phyloP scores from a whole-genome alignment of 768 basidiomycete genomes.

The Hypholoma sublateritium region DNA sequence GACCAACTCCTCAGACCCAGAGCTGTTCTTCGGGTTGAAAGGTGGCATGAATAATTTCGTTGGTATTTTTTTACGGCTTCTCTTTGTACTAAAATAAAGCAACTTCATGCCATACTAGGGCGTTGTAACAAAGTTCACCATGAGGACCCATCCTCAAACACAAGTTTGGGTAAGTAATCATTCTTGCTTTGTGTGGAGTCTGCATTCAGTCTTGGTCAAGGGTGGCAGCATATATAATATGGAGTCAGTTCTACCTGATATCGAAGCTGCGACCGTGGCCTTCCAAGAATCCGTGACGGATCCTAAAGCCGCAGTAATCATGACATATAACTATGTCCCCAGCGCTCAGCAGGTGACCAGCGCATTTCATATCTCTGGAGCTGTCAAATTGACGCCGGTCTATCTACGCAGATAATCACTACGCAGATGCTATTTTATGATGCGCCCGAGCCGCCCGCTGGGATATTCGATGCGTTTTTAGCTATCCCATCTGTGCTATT shows the following conservation, averaged over 20 bases:
- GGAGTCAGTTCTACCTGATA: slow-evolving; percentile 18
- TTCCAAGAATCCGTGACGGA: slow-evolving; percentile 45
- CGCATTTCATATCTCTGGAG: neutral
- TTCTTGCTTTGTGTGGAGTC: neutral
- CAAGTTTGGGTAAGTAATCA: slow-evolving; percentile 48
- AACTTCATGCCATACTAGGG: slow-evolving; percentile 36
- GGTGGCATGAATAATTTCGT: slow-evolving; percentile 66
- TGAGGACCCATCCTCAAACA: slow-evolving; percentile 53
- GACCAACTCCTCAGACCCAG: slow-evolving; percentile 29
- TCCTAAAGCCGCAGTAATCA: slow-evolving; percentile 51
- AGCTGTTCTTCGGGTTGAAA: slow-evolving; percentile 47
- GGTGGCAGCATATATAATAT: slow-evolving; percentile 47
- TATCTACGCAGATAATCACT: neutral
- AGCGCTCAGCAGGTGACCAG: slow-evolving; percentile 25
- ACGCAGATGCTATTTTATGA: slow-evolving; percentile 57
- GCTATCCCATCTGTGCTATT: slow-evolving; percentile 36
- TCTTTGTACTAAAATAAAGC: neutral
- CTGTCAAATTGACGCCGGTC: slow-evolving; percentile 15
- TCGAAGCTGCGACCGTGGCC: slow-evolving; percentile 36
- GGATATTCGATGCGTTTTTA: slow-evolving; percentile 53
- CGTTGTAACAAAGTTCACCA: slow-evolving; percentile 57
- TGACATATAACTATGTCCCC: slow-evolving; percentile 40
- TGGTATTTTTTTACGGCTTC: neutral
- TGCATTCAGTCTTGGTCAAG: slow-evolving; percentile 22
- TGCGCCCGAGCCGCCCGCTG: slow-evolving; percentile 44